A percentile compares a stretch with the other conserved stretches of the same genome.
These are phyloP conservation scores for Lanmaoa pseudosensibilis DNA, from an alignment of 768 basidiomycete species.

Conservation along the genomic window DNA sequence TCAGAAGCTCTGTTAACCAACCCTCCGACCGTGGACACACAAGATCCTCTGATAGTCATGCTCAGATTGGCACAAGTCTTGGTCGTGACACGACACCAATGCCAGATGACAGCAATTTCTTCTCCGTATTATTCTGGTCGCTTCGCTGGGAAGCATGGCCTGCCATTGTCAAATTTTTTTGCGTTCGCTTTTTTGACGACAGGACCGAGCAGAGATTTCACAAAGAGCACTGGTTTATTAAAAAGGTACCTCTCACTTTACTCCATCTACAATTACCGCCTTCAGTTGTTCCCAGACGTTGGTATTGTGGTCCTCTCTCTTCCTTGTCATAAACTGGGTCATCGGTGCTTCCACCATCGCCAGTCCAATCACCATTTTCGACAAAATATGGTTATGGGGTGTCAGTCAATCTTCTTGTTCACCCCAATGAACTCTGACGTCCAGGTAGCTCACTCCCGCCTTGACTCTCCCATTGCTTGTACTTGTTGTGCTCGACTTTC, in stretches of 20 bases:
- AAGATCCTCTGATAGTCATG: conserved; percentile 48
- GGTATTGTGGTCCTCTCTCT: conserved; percentile 62
- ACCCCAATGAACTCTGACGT: background rate
- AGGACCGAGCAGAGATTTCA: conserved; percentile 49
- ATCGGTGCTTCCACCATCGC: conserved; percentile 55
- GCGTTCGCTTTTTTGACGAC: conserved; percentile 59
- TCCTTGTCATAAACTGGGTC: conserved; percentile 70
- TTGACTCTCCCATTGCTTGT: conserved; percentile 62
- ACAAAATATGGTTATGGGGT: conserved; percentile 63
- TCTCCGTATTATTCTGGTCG: conserved; percentile 37
- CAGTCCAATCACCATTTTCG: conserved; percentile 43
- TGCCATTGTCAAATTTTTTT: conserved; percentile 55
- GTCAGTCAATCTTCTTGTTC: conserved; percentile 34
- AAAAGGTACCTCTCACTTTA: conserved; percentile 42
- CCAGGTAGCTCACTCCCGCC: conserved; percentile 50
- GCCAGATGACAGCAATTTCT: conserved; percentile 38
- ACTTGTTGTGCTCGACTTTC: conserved; percentile 73
- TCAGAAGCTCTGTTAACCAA: conserved; percentile 51
- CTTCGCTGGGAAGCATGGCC: conserved; percentile 64
- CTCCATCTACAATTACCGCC: background rate
- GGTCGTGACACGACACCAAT: conserved; percentile 36
- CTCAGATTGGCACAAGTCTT: conserved; percentile 36
- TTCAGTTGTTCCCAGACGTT: conserved; percentile 39
- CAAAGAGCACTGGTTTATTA: conserved; percentile 73
- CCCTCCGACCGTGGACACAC: conserved; percentile 53